These are phyloP conservation scores for Platanthera guangdongensis DNA, from an alignment of 106 monocot genomes.

Conservation along the genomic window DNA sequence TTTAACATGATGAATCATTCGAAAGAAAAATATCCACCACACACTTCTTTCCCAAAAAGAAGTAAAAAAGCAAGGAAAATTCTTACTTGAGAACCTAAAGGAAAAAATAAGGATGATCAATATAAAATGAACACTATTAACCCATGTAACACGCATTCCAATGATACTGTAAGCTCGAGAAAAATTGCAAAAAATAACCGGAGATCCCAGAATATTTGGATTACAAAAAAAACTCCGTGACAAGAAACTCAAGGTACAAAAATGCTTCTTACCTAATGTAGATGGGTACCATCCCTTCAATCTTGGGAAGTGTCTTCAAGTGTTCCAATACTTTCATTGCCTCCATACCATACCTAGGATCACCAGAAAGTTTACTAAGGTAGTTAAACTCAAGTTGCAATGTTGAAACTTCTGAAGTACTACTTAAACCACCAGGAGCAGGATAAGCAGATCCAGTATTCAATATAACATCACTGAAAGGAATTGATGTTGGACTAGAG, in stretches of 20 bases:
- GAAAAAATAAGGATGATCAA: neutral
- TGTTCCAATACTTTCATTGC: constrained; percentile 93
- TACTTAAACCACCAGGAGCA: constrained; percentile 87
- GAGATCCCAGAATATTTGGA: neutral
- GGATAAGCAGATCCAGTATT: constrained; percentile 66
- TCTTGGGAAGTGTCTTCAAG: constrained; percentile 63
- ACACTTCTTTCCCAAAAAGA: neutral
- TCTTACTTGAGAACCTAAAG: neutral
- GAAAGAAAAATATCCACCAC: neutral
- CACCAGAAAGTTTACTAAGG: constrained; percentile 72
- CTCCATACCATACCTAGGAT: constrained; percentile 61
- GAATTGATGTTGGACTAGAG: constrained; percentile 78
- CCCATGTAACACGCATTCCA: neutral
- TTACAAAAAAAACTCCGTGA: neutral
- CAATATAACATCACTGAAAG: constrained; percentile 89
- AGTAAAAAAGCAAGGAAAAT: neutral
- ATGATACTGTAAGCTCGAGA: neutral
- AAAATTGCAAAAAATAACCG: constrained; percentile 2
- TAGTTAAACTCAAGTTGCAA: constrained; percentile 92
- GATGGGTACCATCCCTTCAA: constrained; percentile 87
- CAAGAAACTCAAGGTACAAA: neutral
- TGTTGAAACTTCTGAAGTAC: constrained; percentile 86
- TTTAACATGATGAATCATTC: neutral
- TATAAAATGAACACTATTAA: constrained; percentile 1
- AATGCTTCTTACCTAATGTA: constrained; percentile 59